Conservation (phyloP, 768 basidiomycete species). For the Boletus vinaceobasis region DNA sequence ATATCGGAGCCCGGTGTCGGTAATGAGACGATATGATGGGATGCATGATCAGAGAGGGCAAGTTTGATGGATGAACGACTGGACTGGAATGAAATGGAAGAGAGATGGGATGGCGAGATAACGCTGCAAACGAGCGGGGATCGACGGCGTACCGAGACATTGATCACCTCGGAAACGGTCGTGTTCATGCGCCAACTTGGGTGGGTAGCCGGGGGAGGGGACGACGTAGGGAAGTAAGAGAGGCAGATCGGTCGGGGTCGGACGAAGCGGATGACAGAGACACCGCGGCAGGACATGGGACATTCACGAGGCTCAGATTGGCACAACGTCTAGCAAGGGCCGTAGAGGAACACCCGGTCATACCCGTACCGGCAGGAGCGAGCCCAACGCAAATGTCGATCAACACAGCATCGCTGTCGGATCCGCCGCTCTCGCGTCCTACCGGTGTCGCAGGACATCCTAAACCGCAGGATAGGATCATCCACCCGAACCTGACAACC, state of each 20-base stretch:
- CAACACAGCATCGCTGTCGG: neutral
- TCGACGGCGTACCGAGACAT: conserved; percentile 10
- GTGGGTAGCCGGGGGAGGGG: neutral
- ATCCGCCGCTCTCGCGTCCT: neutral
- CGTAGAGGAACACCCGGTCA: neutral
- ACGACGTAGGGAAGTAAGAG: neutral
- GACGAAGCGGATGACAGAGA: neutral
- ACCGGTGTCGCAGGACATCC: neutral
- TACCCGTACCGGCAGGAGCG: neutral
- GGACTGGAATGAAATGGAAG: neutral
- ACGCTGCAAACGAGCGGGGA: neutral
- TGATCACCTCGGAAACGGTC: neutral
- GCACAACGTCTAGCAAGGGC: neutral
- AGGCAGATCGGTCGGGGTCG: neutral
- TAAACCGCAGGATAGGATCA: neutral
- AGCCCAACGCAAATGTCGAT: conserved; percentile 1
- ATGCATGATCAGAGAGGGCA: neutral
- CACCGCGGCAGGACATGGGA: neutral
- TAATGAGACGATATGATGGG: neutral
- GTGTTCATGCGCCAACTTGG: too few relatives aligned
- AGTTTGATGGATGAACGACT: neutral
- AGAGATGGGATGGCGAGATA: neutral
- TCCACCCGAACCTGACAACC: neutral
- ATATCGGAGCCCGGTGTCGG: neutral
- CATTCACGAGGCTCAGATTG: neutral